A percentile compares a stretch with the other conserved stretches of the same genome.
Conservation (phyloP, 2,329 filamentous ascomycete species). For the Coniochaeta ligniaria region DNA sequence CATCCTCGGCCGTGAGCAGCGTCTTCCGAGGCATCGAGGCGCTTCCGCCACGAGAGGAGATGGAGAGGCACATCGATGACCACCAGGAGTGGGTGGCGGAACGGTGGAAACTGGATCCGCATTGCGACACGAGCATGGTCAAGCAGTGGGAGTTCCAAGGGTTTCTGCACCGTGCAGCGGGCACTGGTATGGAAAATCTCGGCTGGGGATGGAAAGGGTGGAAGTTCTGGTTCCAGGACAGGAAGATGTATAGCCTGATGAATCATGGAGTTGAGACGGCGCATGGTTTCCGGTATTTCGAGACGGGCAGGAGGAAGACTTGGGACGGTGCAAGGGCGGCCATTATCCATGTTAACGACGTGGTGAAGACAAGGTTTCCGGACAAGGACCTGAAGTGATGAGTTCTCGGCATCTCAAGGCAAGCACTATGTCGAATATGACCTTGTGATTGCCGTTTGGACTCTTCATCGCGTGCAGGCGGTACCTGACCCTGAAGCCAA, state of each 20-base stretch:
- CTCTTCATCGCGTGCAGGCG: neutral
- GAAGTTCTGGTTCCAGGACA: constrained; percentile 32
- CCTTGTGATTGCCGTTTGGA: neutral
- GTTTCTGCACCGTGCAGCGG: constrained; percentile 33
- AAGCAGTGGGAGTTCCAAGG: constrained; percentile 25
- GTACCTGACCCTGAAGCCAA: no score
- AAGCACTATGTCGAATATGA: no score
- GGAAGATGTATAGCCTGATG: constrained; percentile 26
- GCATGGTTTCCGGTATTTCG: constrained; percentile 32
- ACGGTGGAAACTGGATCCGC: constrained; percentile 17
- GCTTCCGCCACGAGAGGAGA: constrained; percentile 26
- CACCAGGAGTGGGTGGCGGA: constrained; percentile 25
- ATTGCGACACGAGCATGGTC: constrained; percentile 18
- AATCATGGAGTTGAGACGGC: constrained; percentile 32
- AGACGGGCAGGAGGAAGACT: constrained; percentile 28
- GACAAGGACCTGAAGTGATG: constrained; percentile 4
- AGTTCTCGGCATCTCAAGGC: no score
- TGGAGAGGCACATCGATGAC: constrained; percentile 25
- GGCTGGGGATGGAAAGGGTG: constrained; percentile 32
- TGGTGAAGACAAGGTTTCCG: constrained; percentile 7
- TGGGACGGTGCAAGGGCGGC: constrained; percentile 31
- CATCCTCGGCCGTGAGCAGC: constrained; percentile 35
- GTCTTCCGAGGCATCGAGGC: constrained; percentile 30
- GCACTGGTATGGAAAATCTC: constrained; percentile 31
- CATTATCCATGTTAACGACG: constrained; percentile 23